A percentile compares a stretch with the other conserved stretches of the same genome.
phyloP scores from a whole-genome alignment of 441 rosid genomes.

The Erodium moschatum region DNA sequence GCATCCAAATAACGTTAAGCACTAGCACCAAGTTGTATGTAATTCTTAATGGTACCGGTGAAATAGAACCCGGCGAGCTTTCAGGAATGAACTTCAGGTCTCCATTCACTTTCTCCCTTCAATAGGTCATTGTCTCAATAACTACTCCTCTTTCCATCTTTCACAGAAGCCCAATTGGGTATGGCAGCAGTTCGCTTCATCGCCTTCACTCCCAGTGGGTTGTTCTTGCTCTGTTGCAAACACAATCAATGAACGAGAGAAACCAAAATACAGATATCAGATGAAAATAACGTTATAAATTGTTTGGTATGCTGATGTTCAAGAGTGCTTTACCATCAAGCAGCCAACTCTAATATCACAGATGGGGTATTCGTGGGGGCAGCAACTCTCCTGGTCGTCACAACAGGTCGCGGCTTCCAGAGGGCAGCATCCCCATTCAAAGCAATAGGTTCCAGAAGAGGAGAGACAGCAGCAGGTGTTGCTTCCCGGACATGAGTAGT shows the following conservation, averaged over 20 bases:
- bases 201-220: background rate
- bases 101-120: background rate
- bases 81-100: background rate
- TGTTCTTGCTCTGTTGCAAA: background rate
- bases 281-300: background rate
- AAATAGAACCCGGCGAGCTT: too few species aligned
- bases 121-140: background rate
- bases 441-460: conserved; percentile 34
- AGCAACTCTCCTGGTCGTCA: conserved; percentile 44
- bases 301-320: too few species aligned
- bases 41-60: too few species aligned
- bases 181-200: background rate
- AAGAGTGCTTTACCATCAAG: conserved; percentile 26
- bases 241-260: background rate
- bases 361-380: conserved; percentile 30
- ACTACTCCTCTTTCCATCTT: background rate
- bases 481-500: conserved; percentile 40
- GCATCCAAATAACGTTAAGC: too few species aligned
- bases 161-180: background rate
- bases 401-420: conserved; percentile 57
- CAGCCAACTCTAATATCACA: conserved; percentile 31
- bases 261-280: background rate
- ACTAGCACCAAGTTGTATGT: too few species aligned
- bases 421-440: conserved; percentile 66
- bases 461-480: conserved; percentile 57